Evolutionary conservation across 148 eudicot genomes (phyloP).

Genomic region (Drosera capensis): DNA sequence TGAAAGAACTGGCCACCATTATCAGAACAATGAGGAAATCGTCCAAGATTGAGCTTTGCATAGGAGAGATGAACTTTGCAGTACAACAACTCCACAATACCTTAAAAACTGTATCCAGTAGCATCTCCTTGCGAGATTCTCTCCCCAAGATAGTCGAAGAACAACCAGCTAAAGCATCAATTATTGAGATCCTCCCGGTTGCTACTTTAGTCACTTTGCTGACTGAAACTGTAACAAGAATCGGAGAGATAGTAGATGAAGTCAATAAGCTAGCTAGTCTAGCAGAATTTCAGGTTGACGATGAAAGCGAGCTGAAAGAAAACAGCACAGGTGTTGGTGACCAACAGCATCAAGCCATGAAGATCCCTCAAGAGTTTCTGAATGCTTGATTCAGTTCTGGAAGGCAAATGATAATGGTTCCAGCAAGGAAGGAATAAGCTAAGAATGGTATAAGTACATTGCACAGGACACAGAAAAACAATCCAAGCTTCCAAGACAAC

Average conservation of each 20-base stretch:
- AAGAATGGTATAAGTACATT: too few species aligned
- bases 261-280: slow-evolving; percentile 37
- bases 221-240: slow-evolving; percentile 48
- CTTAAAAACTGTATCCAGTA: slow-evolving; percentile 30
- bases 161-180: slow-evolving; percentile 7
- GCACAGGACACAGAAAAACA: too few species aligned
- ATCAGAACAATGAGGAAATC: slow-evolving; percentile 46
- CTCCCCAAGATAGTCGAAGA: not conserved
- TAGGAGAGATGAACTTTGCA: slow-evolving; percentile 42
- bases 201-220: slow-evolving; percentile 48
- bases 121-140: slow-evolving; percentile 6
- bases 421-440: too few species aligned
- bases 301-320: slow-evolving; percentile 12
- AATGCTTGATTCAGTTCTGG: too few species aligned
- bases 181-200: slow-evolving; percentile 51
- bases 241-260: slow-evolving; percentile 35
- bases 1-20: slow-evolving; percentile 36
- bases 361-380: not conserved
- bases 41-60: slow-evolving; percentile 24
- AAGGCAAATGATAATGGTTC: too few species aligned
- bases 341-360: slow-evolving; percentile 10
- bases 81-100: slow-evolving; percentile 54
- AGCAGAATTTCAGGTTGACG: slow-evolving; percentile 35
- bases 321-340: too few species aligned
- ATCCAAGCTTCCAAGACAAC: too few species aligned